Percentiles rank a stretch among this genome's conserved stretches.
phyloP scores from a whole-genome alignment of 441 rosid species.

The Bocquillonia castaneifolia region DNA sequence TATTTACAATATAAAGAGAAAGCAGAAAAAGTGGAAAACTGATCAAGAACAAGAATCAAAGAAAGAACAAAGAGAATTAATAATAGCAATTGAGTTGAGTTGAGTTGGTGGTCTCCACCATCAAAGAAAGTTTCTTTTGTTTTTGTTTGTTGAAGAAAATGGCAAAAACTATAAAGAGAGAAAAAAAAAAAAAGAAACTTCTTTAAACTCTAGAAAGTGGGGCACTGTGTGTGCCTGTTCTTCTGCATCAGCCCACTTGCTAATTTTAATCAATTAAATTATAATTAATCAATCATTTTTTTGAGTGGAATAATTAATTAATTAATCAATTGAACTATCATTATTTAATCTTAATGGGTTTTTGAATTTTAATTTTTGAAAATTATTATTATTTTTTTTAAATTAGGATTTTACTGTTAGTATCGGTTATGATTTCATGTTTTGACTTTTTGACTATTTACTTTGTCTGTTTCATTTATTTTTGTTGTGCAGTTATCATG shows the following conservation, averaged over 20 bases:
- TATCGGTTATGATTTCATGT: conserved; percentile 3
- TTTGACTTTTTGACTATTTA: conserved; percentile 4
- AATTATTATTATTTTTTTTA: not conserved
- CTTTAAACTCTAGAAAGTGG: conserved; percentile 5
- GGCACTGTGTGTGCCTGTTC: not conserved
- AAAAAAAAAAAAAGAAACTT: conserved; percentile 1
- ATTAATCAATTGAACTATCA: not conserved
- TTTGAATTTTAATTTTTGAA: not conserved
- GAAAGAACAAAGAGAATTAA: not conserved
- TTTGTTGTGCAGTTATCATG: not conserved
- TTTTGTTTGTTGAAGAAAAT: conserved; percentile 24
- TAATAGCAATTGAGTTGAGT: not conserved
- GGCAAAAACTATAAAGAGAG: too few species aligned
- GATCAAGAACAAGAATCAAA: not conserved
- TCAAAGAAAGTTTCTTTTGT: conserved; percentile 4
- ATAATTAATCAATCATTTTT: too few species aligned
- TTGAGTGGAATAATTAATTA: too few species aligned
- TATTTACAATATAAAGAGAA: too few species aligned
- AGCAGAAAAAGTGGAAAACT: not conserved
- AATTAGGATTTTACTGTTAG: not conserved
- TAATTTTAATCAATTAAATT: too few species aligned
- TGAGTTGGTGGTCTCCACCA: conserved; percentile 6
- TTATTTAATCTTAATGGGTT: not conserved
- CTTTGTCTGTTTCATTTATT: not conserved
- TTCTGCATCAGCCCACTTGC: not conserved